Conservation (phyloP, 2,329 filamentous ascomycete species). For the Ramichloridium luteum region DNA sequence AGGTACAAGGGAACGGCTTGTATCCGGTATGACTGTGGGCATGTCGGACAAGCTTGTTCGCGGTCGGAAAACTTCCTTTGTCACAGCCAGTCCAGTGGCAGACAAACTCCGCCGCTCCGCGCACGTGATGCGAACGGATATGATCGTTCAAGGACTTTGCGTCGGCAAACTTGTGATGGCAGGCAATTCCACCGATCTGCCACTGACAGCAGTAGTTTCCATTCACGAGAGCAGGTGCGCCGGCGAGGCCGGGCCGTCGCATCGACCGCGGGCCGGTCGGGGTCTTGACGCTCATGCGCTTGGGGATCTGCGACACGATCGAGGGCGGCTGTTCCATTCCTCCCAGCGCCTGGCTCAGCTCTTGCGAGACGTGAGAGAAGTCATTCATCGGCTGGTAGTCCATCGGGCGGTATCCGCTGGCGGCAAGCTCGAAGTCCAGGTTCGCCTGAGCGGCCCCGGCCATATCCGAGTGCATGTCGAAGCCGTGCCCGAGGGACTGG, state of each 20-base stretch:
- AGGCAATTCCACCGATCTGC: conserved; percentile 13
- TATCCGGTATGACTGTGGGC: conserved; percentile 52
- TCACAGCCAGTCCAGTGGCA: conserved; percentile 42
- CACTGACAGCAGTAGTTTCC: conserved; percentile 21
- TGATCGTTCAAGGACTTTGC: conserved; percentile 45
- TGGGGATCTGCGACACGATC: conserved; percentile 5
- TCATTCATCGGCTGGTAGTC: conserved; percentile 6
- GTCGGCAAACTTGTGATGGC: conserved; percentile 27
- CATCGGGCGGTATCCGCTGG: conserved; percentile 4
- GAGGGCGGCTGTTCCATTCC: conserved; percentile 3
- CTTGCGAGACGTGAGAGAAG: conserved; percentile 5
- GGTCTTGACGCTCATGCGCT: conserved; percentile 11
- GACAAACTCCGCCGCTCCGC: conserved; percentile 23
- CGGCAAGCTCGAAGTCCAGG: conserved; percentile 4
- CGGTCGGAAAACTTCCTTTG: conserved; percentile 30
- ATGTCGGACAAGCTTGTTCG: conserved; percentile 48
- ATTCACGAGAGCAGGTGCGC: conserved; percentile 16
- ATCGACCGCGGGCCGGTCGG: conserved; percentile 11
- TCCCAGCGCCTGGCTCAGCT: conserved; percentile 4
- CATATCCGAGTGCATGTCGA: conserved; percentile 2
- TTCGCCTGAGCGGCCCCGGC: conserved; percentile 2
- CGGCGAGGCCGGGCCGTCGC: conserved; percentile 16
- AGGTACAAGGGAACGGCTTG: conserved; percentile 34
- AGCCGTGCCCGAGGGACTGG: conserved; percentile 3
- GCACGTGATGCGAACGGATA: conserved; percentile 38